Base-by-base conservation (phyloP, 768 basidiomycete genomes). In the Lyophyllum shimeji region DNA sequence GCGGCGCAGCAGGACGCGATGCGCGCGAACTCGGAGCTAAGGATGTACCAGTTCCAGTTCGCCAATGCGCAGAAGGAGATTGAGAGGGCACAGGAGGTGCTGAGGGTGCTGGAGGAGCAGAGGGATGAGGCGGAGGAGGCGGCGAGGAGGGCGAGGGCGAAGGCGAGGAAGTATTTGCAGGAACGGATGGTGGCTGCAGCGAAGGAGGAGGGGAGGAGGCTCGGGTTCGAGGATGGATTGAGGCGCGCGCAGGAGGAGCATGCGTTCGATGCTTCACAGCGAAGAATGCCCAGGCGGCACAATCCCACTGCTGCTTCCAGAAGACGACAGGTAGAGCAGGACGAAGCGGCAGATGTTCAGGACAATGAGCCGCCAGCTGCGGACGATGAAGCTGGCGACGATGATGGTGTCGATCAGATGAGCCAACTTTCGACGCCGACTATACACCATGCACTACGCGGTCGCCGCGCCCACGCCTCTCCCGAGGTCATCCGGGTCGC, bases 41-140 rank as follows among this genome's bases (percentile, higher is more conserved):
- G 71, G 25, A 49, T 78, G 39, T 73, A 74, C 48, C 69, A 75
- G 31, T 64, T 71, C 24, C 74, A 78, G 60, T 63, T 76, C n/a
- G 68, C 74, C 40, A 71, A 67, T 55, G 75, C 77, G 2, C 72
- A 74, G 53, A 71, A 73, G 53, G 84, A 88, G 64, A 82, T 87
- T 43, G 62, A 69, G 21, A 76, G 78, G 29, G 82, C 81, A 3
- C 79, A 83, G 61, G 75, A 78, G 5, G 71, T 79, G 4, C 65
- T 85, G 40, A 75, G 71, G 56, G 69, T 71, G 1, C 66, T 81
- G 6, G 82, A 84, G 66, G 70, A 69, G 11, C 77, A 85, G 55
- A 76, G 82, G 23, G 77, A 84, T 25, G 81, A 85, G 6, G 86
- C 86, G 0, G 84, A 86, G 63, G 69, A 74, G 7, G 77, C 76